These are phyloP conservation scores for Echinochloa phyllopogon DNA, from an alignment of 176 grass and related monocot species.

Conservation along the genomic window DNA sequence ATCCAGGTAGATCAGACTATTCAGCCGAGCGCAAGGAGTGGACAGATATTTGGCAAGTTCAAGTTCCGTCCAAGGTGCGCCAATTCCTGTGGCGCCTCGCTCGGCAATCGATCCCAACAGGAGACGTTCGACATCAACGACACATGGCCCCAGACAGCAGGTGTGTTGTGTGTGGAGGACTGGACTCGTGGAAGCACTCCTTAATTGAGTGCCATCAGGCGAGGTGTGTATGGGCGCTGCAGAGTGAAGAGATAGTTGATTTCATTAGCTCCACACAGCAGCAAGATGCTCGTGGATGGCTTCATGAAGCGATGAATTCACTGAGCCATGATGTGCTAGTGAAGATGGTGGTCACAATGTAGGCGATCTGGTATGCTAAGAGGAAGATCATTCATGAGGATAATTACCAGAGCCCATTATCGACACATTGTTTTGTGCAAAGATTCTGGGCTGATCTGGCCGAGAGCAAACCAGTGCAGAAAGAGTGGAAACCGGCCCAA, in stretches of 20 bases:
- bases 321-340: too few relatives aligned
- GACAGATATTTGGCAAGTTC: neutral
- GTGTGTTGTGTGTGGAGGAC: too few relatives aligned
- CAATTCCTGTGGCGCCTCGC: too few relatives aligned
- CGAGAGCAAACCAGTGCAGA: neutral
- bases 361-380: neutral
- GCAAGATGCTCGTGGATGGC: neutral
- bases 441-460: neutral
- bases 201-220: too few relatives aligned
- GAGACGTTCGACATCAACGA: neutral
- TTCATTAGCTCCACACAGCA: neutral
- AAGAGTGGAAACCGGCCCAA: neutral
- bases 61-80: too few relatives aligned
- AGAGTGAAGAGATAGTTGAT: neutral
- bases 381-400: neutral
- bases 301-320: neutral
- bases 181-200: too few relatives aligned
- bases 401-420: neutral
- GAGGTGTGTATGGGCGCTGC: neutral
- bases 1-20: neutral
- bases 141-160: neutral
- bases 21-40: neutral
- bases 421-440: neutral
- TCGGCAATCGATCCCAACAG: neutral
- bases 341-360: too few relatives aligned